These are phyloP conservation scores for Neopestalotiopsis clavispora DNA, from an alignment of 2,329 filamentous ascomycete genomes.

Conservation along the genomic window DNA sequence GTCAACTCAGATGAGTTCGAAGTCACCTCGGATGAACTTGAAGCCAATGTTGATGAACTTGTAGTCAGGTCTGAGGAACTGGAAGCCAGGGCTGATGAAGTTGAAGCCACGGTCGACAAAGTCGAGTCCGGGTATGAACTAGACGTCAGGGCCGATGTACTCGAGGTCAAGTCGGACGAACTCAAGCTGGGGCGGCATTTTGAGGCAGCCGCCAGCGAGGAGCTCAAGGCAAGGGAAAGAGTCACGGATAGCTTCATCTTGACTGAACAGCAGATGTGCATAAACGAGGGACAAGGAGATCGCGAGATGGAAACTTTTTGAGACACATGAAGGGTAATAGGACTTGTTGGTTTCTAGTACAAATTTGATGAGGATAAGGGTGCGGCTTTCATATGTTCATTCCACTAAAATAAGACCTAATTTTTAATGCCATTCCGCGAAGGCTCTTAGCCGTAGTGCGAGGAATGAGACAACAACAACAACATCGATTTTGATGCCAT, in stretches of 20 bases:
- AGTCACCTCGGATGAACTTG: background rate
- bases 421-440: background rate
- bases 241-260: background rate
- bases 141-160: background rate
- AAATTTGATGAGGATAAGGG: background rate
- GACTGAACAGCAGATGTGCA: background rate
- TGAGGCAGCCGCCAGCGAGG: background rate
- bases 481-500: background rate
- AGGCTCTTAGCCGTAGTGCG: too few relatives aligned
- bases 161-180: background rate
- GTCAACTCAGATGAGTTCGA: too few relatives aligned
- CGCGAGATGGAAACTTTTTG: background rate
- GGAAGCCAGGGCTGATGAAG: background rate
- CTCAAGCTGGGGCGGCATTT: background rate
- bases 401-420: background rate
- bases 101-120: background rate
- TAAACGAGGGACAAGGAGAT: background rate
- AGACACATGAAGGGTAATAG: background rate
- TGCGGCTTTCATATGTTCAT: background rate
- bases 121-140: background rate
- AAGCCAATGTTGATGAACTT: background rate
- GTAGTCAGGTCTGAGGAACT: background rate
- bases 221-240: background rate
- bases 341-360: background rate
- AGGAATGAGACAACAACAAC: too few relatives aligned